These are phyloP conservation scores for Candida cerambycidarum DNA, from an alignment of 805 yeast species.

Conservation along the genomic window DNA sequence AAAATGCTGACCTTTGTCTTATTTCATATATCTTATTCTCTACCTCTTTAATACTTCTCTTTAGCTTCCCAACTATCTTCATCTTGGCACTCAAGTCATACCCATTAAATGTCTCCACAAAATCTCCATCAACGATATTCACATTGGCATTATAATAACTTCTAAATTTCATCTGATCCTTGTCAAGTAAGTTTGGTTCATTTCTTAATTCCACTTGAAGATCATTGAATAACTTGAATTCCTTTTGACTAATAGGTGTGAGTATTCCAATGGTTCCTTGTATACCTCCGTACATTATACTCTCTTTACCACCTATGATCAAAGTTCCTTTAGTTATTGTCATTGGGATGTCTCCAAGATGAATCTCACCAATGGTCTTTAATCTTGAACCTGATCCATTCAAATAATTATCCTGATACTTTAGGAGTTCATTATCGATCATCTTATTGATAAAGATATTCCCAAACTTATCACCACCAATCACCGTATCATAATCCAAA, in stretches of 20 bases:
- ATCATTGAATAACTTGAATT: constrained; percentile 55
- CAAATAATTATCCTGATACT: constrained; percentile 31
- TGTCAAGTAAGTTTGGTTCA: constrained; percentile 47
- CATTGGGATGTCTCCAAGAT: constrained; percentile 68
- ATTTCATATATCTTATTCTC: constrained; percentile 53
- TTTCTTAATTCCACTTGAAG: constrained; percentile 51
- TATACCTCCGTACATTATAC: constrained; percentile 69
- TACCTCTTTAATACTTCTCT: constrained; percentile 48
- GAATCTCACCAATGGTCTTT: constrained; percentile 54
- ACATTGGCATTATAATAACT: constrained; percentile 81
- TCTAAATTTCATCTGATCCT: constrained; percentile 67
- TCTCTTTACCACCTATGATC: constrained; percentile 60
- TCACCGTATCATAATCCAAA: constrained; percentile 72
- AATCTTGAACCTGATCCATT: constrained; percentile 58
- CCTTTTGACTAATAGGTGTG: constrained; percentile 66
- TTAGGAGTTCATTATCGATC: constrained; percentile 49
- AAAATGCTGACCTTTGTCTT: constrained; percentile 43
- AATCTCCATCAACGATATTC: constrained; percentile 84
- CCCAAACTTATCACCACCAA: constrained; percentile 89
- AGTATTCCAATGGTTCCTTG: constrained; percentile 81
- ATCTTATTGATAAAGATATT: constrained; percentile 68
- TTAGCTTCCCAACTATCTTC: constrained; percentile 41
- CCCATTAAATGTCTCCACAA: constrained; percentile 57
- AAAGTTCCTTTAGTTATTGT: constrained; percentile 55
- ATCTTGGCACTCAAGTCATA: constrained; percentile 35